These are phyloP conservation scores for Vigna unguiculata DNA, from an alignment of 306 rosid species.

Conservation along the genomic window DNA sequence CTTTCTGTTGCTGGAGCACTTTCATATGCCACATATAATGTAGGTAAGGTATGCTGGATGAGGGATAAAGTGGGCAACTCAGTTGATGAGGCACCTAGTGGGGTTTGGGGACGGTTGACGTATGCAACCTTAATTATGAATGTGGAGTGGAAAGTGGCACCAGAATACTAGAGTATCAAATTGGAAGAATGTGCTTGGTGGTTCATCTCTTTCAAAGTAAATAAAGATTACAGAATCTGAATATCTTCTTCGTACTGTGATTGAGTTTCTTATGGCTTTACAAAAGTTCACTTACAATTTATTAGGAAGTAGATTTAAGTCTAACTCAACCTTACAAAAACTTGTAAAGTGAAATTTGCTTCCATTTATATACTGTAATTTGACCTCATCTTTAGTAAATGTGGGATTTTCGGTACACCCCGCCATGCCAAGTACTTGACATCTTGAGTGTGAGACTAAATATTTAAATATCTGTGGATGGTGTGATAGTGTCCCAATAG, in stretches of 20 bases:
- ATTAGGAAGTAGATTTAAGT: too few species aligned
- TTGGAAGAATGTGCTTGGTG: conserved; percentile 24
- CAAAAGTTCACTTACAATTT: background rate
- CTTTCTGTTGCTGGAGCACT: conserved; percentile 25
- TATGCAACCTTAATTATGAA: conserved; percentile 4
- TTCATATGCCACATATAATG: conserved; percentile 17
- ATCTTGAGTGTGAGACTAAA: too few species aligned
- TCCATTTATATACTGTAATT: too few species aligned
- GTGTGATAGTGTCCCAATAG: too few species aligned
- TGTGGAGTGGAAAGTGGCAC: conserved; percentile 12
- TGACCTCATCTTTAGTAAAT: too few species aligned
- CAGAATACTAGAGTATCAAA: background rate
- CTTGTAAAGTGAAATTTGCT: too few species aligned
- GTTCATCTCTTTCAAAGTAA: conserved; percentile 31
- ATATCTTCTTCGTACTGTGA: conserved; percentile 13
- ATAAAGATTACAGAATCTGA: conserved; percentile 19
- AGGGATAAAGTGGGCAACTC: background rate
- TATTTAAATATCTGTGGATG: too few species aligned
- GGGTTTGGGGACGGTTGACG: background rate
- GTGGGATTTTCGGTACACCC: too few species aligned
- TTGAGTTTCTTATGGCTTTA: conserved; percentile 27
- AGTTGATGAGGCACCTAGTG: background rate
- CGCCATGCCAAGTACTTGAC: too few species aligned
- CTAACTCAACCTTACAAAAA: too few species aligned
- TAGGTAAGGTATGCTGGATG: conserved; percentile 22